Conservation (phyloP, 2,329 filamentous ascomycete genomes). For the Cladophialophora exuberans region DNA sequence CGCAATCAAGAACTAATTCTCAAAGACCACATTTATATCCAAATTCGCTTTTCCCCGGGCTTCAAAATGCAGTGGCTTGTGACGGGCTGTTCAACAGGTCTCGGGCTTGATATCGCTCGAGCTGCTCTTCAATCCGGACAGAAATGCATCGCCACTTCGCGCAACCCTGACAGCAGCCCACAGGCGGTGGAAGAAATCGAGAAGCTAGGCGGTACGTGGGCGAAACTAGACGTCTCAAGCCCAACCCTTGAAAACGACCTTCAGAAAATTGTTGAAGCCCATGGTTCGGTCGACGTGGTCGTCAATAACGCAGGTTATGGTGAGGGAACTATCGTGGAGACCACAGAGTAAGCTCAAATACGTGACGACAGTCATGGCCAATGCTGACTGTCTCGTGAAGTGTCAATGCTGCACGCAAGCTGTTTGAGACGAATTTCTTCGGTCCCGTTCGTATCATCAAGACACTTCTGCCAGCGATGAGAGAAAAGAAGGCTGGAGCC, state of each 20-base stretch:
- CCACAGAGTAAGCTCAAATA: slow-evolving; percentile 22
- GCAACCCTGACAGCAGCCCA: slow-evolving; percentile 28
- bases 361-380: background rate
- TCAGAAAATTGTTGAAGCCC: slow-evolving; percentile 8
- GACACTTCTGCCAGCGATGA: slow-evolving; percentile 23
- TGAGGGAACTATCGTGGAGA: slow-evolving; percentile 25
- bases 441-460: slow-evolving; percentile 26
- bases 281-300: slow-evolving; percentile 33
- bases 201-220: slow-evolving; percentile 25
- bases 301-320: slow-evolving; percentile 36
- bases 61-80: slow-evolving; percentile 32
- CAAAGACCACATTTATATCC: too few species aligned
- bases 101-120: slow-evolving; percentile 30
- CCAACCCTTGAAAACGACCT: slow-evolving; percentile 25
- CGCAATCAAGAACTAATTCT: too few species aligned
- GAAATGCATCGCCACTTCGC: slow-evolving; percentile 32
- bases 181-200: slow-evolving; percentile 31
- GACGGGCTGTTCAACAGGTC: slow-evolving; percentile 34
- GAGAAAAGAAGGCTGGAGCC: slow-evolving; percentile 14
- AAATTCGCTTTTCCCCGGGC: too few species aligned
- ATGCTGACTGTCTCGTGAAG: background rate
- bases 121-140: slow-evolving; percentile 17
- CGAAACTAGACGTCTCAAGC: slow-evolving; percentile 12
- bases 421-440: slow-evolving; percentile 33
- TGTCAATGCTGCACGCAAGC: slow-evolving; percentile 13